Percentiles rank a stretch among this genome's conserved stretches.
phyloP scores from a whole-genome alignment of 192 early-diverging fungal genomes.

The Cladochytrium replicatum region DNA sequence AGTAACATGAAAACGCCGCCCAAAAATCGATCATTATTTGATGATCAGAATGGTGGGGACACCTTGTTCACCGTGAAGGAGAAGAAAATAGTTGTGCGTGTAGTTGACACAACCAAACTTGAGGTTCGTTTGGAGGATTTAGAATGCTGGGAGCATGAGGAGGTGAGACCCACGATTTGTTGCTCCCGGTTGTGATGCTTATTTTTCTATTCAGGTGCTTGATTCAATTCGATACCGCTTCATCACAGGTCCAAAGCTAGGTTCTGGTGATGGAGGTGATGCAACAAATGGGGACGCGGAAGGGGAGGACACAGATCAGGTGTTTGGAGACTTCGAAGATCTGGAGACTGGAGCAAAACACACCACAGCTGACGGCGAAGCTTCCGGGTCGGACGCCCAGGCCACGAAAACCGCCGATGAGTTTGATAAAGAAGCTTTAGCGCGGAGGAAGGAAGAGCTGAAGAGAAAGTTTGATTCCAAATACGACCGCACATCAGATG shows the following conservation, averaged over 20 bases:
- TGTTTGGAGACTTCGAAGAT: slow-evolving; percentile 69
- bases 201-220: slow-evolving; percentile 22
- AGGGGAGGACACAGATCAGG: slow-evolving; percentile 48
- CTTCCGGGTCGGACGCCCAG: slow-evolving; percentile 29
- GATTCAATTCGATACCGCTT: slow-evolving; percentile 67
- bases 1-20: neutral
- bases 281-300: slow-evolving; percentile 22
- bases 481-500: slow-evolving; percentile 58
- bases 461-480: slow-evolving; percentile 91
- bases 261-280: too few species aligned
- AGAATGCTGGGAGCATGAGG: slow-evolving; percentile 58
- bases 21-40: too few species aligned
- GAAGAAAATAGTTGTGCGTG: too few species aligned
- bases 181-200: slow-evolving; percentile 4
- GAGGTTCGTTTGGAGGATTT: slow-evolving; percentile 38
- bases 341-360: slow-evolving; percentile 54
- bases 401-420: slow-evolving; percentile 46
- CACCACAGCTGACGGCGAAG: slow-evolving; percentile 12
- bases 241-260: slow-evolving; percentile 54
- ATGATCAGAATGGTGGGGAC: too few species aligned
- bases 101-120: neutral
- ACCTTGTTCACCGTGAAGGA: neutral
- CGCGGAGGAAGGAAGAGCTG: slow-evolving; percentile 76
- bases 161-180: slow-evolving; percentile 22
- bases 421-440: slow-evolving; percentile 44